Evolutionary conservation across 345 rosid species (phyloP), one percentile per base, ranked within the genome.

Genomic region (Passiflora organensis): DNA sequence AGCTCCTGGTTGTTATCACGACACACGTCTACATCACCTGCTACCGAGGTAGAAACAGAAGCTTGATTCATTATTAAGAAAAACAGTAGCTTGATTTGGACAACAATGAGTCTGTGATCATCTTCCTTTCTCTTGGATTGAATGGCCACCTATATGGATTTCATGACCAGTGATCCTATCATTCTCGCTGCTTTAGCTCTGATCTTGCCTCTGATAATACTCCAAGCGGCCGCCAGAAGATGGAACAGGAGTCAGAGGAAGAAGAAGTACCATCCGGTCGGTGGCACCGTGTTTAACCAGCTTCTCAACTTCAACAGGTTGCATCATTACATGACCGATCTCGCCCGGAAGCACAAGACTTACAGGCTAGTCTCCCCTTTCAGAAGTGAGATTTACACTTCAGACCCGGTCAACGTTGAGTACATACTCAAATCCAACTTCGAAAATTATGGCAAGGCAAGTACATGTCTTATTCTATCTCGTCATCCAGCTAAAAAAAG

Each of bases 251-350:
- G 68, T 1, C 12, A 48, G 41, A 51, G 16, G 43, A 44, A 34
- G 45, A 60, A 25, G 47, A 70, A 66, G 67, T 78, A 72, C 59
- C 84, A 76, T 57, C 84, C 90, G 0, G 52, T 83, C 11, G 86
- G 65, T 0, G 86, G 84, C 43, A 83, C 90, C 2, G 43, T 71
- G 5, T 34, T 77, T 32, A 65, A 79, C 69, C 87, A 81, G 64
- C 77, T 80, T 28, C 68, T 79, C 65, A 76, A 68, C 71, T 82
- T 73, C 82, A 56, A 66, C 28, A 76, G 78, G 25, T 36, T 75
- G 53, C 77, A 78, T 38, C 68, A 80, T 76, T 78, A 78, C 64
- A 78, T 79, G 82, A 74, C 84, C 38, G 54, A 68, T 48, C 82
- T 69, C 43, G 82, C 84, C 1, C 51, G 48, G 21, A 68, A 64